Percentiles rank a stretch among this genome's conserved stretches.
Conservation (phyloP, 2,329 filamentous ascomycete species). For the Fusarium nygamai region DNA sequence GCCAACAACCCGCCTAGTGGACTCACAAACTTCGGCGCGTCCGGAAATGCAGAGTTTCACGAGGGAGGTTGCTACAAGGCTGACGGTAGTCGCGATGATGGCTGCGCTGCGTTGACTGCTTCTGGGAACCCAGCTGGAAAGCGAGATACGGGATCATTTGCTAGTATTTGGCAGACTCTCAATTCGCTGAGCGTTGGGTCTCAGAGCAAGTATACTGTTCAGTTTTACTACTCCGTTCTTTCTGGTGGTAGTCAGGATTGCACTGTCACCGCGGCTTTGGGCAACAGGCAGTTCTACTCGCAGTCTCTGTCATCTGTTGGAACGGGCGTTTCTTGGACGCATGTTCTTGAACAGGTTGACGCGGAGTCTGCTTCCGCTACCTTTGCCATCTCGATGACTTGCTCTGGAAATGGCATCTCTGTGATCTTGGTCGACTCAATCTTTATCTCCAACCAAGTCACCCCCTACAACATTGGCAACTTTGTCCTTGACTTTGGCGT, state of each 20-base stretch:
- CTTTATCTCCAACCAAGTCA: constrained; percentile 26
- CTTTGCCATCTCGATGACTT: constrained; percentile 1
- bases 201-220: background rate
- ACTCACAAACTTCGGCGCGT: background rate
- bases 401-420: background rate
- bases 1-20: background rate
- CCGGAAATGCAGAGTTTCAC: background rate
- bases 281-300: background rate
- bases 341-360: background rate
- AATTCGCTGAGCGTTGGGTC: background rate
- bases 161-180: constrained; percentile 2
- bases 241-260: background rate
- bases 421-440: constrained; percentile 8
- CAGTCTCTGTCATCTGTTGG: background rate
- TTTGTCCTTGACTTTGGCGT: constrained; percentile 9
- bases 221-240: constrained; percentile 2
- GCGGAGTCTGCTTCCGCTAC: background rate
- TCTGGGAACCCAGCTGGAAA: background rate
- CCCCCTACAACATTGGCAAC: background rate
- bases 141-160: background rate
- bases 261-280: background rate
- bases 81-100: constrained; percentile 3
- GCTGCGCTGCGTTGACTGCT: constrained; percentile 2
- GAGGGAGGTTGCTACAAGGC: constrained; percentile 1
- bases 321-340: background rate